These are phyloP conservation scores for Circinella umbellata DNA, from an alignment of 371 early-diverging fungal genomes.

Conservation along the genomic window DNA sequence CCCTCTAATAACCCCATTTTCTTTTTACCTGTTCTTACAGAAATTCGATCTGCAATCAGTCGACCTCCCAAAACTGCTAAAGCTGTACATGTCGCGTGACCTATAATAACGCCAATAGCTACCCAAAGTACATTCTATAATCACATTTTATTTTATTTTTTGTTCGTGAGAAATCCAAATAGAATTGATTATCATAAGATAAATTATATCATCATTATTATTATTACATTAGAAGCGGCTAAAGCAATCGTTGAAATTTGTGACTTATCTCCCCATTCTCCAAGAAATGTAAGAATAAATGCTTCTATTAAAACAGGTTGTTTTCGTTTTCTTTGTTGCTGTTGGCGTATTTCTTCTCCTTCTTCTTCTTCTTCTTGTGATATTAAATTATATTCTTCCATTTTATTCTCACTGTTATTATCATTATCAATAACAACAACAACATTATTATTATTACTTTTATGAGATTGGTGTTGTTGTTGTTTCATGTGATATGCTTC, in stretches of 20 bases:
- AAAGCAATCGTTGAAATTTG: constrained; percentile 93
- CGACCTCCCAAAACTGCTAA: constrained; percentile 92
- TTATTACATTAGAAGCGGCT: constrained; percentile 84
- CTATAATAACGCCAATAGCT: constrained; percentile 84
- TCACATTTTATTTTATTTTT: no score
- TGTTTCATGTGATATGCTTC: constrained; percentile 86
- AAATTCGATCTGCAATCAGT: constrained; percentile 86
- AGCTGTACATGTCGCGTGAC: constrained; percentile 89
- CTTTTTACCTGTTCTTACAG: constrained; percentile 79
- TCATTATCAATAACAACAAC: constrained; percentile 36
- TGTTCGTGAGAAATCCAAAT: not conserved
- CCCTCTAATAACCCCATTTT: not conserved
- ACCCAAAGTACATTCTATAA: constrained; percentile 80
- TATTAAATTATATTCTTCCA: constrained; percentile 53
- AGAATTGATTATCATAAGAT: not conserved
- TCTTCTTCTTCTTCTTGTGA: not conserved
- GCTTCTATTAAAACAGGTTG: constrained; percentile 89
- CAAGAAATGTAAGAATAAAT: constrained; percentile 92
- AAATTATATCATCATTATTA: not conserved
- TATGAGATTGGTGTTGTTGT: constrained; percentile 78
- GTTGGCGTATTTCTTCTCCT: constrained; percentile 15
- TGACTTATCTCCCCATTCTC: constrained; percentile 97
- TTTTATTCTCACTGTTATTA: constrained; percentile 60
- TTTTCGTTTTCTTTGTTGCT: constrained; percentile 1
- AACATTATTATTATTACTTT: constrained; percentile 72